Evolutionary conservation across 441 rosid genomes (phyloP).

Genomic region (Pelargonium exstipulatum): DNA sequence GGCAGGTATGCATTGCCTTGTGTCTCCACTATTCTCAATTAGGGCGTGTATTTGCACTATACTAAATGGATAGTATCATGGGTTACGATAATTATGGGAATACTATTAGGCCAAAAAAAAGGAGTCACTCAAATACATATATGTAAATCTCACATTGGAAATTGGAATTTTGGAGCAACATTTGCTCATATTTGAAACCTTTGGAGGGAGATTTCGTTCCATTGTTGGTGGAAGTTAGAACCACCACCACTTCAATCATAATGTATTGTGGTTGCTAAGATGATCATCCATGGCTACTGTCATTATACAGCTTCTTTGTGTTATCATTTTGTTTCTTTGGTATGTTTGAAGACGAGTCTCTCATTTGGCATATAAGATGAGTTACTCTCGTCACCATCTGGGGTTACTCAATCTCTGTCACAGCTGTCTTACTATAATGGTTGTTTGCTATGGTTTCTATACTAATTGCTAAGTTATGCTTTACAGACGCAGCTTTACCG

Average conservation of each 20-base stretch:
- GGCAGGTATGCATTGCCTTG: conserved; percentile 58
- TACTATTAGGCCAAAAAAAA: conserved; percentile 3
- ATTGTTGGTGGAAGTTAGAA: background rate
- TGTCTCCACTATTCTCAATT: conserved; percentile 16
- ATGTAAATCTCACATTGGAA: background rate
- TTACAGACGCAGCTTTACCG: conserved; percentile 82
- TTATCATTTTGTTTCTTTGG: background rate
- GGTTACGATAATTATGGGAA: background rate
- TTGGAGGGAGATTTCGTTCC: conserved; percentile 9
- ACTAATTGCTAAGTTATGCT: conserved; percentile 2
- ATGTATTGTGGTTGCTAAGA: conserved; percentile 2
- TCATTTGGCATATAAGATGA: background rate
- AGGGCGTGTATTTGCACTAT: background rate
- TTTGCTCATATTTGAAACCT: background rate
- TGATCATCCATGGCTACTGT: background rate
- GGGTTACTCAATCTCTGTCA: background rate
- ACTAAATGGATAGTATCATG: conserved; percentile 5
- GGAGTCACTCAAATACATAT: background rate
- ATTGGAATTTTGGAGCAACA: background rate
- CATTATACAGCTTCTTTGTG: no score
- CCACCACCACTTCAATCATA: background rate
- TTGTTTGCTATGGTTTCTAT: background rate
- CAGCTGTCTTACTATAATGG: background rate
- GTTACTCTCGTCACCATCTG: conserved; percentile 4
- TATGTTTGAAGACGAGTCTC: background rate